Percentiles rank a stretch among this genome's conserved stretches.
phyloP scores from a whole-genome alignment of 805 yeast genomes.

The Hanseniaspora taiwanica region DNA sequence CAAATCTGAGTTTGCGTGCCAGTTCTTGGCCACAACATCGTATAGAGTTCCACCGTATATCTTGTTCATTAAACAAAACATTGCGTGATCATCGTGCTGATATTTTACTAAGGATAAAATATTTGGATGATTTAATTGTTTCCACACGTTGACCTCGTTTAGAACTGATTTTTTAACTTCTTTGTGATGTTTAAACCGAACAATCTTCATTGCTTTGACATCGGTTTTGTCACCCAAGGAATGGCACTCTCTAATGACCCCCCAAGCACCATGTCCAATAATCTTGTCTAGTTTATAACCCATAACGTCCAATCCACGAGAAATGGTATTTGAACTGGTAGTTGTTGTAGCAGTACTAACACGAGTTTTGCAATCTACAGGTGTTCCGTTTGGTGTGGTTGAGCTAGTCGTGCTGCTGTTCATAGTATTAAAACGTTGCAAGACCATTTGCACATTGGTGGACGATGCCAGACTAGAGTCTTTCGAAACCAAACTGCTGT shows the following conservation, averaged over 20 bases:
- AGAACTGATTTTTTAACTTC: constrained; percentile 45
- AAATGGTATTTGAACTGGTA: too few species aligned
- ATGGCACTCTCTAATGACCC: constrained; percentile 61
- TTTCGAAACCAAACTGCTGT: background rate
- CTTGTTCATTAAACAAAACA: constrained; percentile 60
- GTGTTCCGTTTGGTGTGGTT: too few species aligned
- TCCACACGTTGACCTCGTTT: constrained; percentile 71
- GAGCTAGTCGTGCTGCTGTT: too few species aligned
- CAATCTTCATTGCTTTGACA: constrained; percentile 47
- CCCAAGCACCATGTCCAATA: constrained; percentile 87
- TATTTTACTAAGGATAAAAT: constrained; percentile 51
- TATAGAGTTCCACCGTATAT: constrained; percentile 70
- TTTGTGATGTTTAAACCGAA: constrained; percentile 36
- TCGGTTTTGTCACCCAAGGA: constrained; percentile 12
- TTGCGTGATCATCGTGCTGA: constrained; percentile 45
- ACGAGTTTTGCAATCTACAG: too few species aligned
- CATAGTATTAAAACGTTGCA: background rate
- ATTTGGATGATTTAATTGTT: constrained; percentile 45
- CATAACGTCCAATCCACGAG: constrained; percentile 54
- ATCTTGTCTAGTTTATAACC: constrained; percentile 55
- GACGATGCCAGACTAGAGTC: background rate
- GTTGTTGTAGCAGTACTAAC: too few species aligned
- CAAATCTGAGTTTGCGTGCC: constrained; percentile 26
- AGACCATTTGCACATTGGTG: background rate
- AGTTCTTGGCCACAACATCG: constrained; percentile 64